Evolutionary conservation across 129 eudicot genomes (phyloP).

Genomic region (Silybum marianum): DNA sequence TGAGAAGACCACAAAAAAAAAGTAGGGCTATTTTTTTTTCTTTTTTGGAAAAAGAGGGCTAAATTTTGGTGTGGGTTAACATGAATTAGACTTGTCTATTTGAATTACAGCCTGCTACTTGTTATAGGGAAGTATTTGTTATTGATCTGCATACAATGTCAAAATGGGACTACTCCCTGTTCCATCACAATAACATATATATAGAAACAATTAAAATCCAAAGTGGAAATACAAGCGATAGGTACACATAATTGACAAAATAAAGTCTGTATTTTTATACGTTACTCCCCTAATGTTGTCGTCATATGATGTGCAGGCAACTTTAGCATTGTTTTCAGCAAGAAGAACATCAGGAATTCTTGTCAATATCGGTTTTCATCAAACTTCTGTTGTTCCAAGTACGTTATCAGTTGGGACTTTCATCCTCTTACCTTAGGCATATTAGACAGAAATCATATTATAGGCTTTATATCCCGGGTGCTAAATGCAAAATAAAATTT

Average conservation of each 20-base stretch:
- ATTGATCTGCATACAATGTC: not conserved
- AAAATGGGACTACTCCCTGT: not conserved
- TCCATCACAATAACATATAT: not conserved
- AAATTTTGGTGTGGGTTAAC: not conserved
- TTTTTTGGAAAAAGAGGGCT: not conserved
- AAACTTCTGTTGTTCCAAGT: conserved; percentile 78
- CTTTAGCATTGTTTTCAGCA: conserved; percentile 68
- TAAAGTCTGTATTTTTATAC: not conserved
- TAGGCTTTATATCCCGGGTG: not conserved
- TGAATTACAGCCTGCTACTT: not conserved
- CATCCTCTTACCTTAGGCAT: not conserved
- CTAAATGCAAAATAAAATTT: not conserved
- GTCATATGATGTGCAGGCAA: conserved; percentile 47
- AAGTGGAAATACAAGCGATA: not conserved
- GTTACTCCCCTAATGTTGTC: conserved; percentile 8
- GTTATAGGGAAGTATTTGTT: too few relatives aligned
- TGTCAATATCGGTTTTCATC: conserved; percentile 70
- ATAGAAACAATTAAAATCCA: not conserved
- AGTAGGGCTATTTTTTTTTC: too few relatives aligned
- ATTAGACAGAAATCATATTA: not conserved
- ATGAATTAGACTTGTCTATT: not conserved
- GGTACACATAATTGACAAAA: not conserved
- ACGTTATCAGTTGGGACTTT: conserved; percentile 11
- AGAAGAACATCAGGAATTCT: conserved; percentile 67
- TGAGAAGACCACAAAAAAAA: not conserved